These are phyloP conservation scores for Colletotrichum tabaci DNA, from an alignment of 2,329 filamentous ascomycete species.

Conservation along the genomic window DNA sequence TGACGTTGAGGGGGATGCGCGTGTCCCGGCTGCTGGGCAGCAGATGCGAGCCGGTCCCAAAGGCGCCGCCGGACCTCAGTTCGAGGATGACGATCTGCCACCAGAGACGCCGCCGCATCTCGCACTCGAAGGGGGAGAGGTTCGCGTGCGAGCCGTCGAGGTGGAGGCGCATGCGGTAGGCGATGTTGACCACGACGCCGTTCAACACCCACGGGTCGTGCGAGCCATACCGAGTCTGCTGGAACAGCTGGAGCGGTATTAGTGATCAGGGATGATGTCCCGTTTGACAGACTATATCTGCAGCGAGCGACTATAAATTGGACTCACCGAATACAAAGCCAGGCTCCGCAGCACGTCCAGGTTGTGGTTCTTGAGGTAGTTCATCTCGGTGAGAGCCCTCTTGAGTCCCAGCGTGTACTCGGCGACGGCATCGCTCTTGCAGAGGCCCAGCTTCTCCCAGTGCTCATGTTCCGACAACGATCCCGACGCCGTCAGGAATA, in stretches of 20 bases:
- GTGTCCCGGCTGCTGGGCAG: neutral
- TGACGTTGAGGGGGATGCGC: constrained; percentile 9
- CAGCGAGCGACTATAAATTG: too few species aligned
- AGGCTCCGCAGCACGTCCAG: constrained; percentile 50
- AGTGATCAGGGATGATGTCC: neutral
- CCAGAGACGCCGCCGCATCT: constrained; percentile 25
- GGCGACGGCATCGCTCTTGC: constrained; percentile 64
- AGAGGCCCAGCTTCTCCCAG: constrained; percentile 61
- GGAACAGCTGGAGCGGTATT: neutral
- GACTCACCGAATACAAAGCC: constrained; percentile 13
- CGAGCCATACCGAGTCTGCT: neutral
- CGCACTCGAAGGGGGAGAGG: neutral
- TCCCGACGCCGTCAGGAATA: constrained; percentile 1
- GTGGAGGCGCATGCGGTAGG: constrained; percentile 77
- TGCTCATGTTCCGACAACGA: constrained; percentile 63
- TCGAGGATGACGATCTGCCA: constrained; percentile 21
- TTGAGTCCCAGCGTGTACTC: constrained; percentile 67
- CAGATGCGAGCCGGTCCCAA: neutral
- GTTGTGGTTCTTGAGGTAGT: constrained; percentile 72
- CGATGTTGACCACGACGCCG: constrained; percentile 73
- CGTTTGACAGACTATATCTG: neutral
- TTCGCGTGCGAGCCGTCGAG: constrained; percentile 57
- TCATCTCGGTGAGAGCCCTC: constrained; percentile 63
- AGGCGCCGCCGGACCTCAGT: neutral
- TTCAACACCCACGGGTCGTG: constrained; percentile 67